Conservation (phyloP, 306 rosid genomes). For the Carpinus fangiana region DNA sequence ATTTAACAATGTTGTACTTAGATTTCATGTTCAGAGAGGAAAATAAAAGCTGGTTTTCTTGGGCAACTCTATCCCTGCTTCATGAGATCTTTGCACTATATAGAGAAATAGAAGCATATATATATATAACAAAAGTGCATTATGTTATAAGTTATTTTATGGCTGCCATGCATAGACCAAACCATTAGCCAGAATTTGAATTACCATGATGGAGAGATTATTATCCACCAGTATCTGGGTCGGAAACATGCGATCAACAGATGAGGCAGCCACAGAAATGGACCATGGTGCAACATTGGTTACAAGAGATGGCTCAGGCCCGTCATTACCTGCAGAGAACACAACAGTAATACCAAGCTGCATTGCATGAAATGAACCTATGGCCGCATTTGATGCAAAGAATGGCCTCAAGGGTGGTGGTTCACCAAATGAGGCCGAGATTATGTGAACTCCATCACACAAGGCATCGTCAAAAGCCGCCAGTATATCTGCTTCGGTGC, state of each 20-base stretch:
- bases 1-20: too few species aligned
- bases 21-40: too few species aligned
- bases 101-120: neutral
- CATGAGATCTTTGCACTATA: neutral
- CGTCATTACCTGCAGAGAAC: conserved; percentile 54
- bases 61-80: too few species aligned
- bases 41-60: too few species aligned
- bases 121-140: too few species aligned
- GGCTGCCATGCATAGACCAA: neutral
- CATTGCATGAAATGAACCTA: conserved; percentile 62
- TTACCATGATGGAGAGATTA: conserved; percentile 28
- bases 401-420: conserved; percentile 39
- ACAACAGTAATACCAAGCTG: conserved; percentile 53
- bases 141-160: too few species aligned
- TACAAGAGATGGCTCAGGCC: conserved; percentile 47
- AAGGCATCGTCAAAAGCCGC: conserved; percentile 64
- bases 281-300: conserved; percentile 58
- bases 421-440: conserved; percentile 50
- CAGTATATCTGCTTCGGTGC: conserved; percentile 51
- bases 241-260: conserved; percentile 46
- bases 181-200: conserved; percentile 1
- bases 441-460: conserved; percentile 52
- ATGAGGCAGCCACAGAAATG: conserved; percentile 58
- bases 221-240: conserved; percentile 33
- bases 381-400: conserved; percentile 21